These are phyloP conservation scores for Tripterygium wilfordii DNA, from an alignment of 177 flowering plant species.

Conservation along the genomic window DNA sequence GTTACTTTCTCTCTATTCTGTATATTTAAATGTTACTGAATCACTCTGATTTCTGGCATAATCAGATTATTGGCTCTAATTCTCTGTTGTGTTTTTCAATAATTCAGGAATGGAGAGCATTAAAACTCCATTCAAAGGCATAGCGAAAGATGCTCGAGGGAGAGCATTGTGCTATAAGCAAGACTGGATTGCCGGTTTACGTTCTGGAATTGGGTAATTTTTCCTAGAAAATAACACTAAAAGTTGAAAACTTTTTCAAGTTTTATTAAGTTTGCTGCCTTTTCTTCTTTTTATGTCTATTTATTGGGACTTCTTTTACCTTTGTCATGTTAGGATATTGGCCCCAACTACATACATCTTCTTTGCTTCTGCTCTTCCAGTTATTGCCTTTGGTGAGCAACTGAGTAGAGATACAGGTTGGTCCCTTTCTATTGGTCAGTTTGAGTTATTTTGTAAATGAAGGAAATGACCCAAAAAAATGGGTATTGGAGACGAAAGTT, in stretches of 20 bases:
- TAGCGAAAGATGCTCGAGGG: constrained; percentile 18
- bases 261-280: background rate
- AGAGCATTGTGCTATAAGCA: constrained; percentile 29
- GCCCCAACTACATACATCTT: constrained; percentile 48
- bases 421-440: background rate
- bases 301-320: background rate
- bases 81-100: no score
- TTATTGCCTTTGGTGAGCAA: constrained; percentile 57
- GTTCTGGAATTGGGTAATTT: constrained; percentile 28
- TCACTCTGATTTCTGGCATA: no score
- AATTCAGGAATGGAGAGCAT: constrained; percentile 26
- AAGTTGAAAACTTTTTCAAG: no score
- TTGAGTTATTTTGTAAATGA: no score
- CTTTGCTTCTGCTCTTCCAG: constrained; percentile 56
- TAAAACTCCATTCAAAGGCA: constrained; percentile 24
- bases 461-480: background rate
- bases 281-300: background rate
- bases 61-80: background rate
- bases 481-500: background rate
- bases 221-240: no score
- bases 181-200: constrained; percentile 29
- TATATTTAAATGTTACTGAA: no score
- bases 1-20: no score
- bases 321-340: constrained; percentile 26
- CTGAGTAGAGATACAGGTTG: constrained; percentile 46